Base-by-base conservation (phyloP, 345 rosid genomes). In the Xanthoceras sorbifolium region DNA sequence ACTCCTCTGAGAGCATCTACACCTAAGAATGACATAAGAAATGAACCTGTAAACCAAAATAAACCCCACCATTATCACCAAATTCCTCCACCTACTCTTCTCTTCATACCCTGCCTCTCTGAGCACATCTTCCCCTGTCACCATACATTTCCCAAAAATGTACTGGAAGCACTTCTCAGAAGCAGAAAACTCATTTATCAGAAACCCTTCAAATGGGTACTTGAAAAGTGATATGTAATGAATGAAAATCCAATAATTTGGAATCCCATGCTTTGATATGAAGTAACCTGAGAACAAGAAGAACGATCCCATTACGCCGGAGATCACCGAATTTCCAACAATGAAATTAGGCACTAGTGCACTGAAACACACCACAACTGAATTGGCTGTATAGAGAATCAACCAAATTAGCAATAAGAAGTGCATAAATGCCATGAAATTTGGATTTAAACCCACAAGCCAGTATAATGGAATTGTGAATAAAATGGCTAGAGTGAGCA, bases 221-320 rank as follows among this genome's bases (percentile, higher is more conserved):
- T 96, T 96, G 71, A 96, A 96, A 74, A 96, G 75, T 1, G 98
- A 93, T 26, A 93, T 79, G 71, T 93, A 96, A 77, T 96, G 97
- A 97, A 96, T 92, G 84, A 92, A 96, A n/a, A 90, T 85, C 99
- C 99, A 93, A 72, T 89, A 93, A 28, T 70, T 81, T 31, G 99
- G 99, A 22, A 96, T 96, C 75, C 88, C 97, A 6, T 88, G 70
- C 50, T 87, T 88, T 15, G 98, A 89, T 77, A 92, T 86, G 92
- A 93, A 96, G 92, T 93, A 96, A 14, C 99, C 99, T 0, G 98
- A 96, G 89, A 96, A 96, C 70, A 96, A 82, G 80, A 96, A 96
- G 87, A 92, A 93, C 0, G 99, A 92, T 0, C 99, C 99, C 98
- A 96, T 93, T 52, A 93, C 99, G 6, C 99, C 97, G 0, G 98